Evolutionary conservation across 2,329 filamentous ascomycete species (phyloP).

Genomic region (Phialemoniopsis sp.): DNA sequence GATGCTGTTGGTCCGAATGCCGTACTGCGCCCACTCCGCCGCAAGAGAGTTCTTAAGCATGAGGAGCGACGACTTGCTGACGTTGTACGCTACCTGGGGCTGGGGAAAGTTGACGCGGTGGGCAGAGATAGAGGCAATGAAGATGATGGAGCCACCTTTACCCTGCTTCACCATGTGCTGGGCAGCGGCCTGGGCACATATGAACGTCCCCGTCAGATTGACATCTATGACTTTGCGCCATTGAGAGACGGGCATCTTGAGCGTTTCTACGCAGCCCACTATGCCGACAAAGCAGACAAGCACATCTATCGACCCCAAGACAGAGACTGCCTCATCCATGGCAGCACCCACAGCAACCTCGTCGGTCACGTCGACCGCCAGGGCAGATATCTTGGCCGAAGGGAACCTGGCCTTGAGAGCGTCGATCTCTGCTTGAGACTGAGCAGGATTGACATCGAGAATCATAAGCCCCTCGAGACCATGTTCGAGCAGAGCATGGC

Average conservation of each 20-base stretch:
- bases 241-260: conserved; percentile 53
- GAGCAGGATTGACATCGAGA: conserved; percentile 46
- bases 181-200: conserved; percentile 62
- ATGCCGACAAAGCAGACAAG: conserved; percentile 66
- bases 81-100: conserved; percentile 69
- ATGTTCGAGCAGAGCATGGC: conserved; percentile 64
- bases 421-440: conserved; percentile 6
- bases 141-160: conserved; percentile 56
- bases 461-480: conserved; percentile 55
- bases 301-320: conserved; percentile 48
- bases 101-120: conserved; percentile 70
- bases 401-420: conserved; percentile 48
- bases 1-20: conserved; percentile 68
- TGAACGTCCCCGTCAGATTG: conserved; percentile 67
- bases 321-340: conserved; percentile 29
- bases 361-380: conserved; percentile 49
- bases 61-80: conserved; percentile 63
- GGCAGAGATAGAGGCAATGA: conserved; percentile 65
- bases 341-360: conserved; percentile 17
- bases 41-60: conserved; percentile 62
- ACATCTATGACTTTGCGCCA: conserved; percentile 65
- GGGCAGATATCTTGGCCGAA: conserved; percentile 39
- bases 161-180: conserved; percentile 46
- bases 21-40: conserved; percentile 68
- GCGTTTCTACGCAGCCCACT: conserved; percentile 56